Evolutionary conservation across 148 eudicot genomes (phyloP).

Genomic region (Chenopodium formosanum): DNA sequence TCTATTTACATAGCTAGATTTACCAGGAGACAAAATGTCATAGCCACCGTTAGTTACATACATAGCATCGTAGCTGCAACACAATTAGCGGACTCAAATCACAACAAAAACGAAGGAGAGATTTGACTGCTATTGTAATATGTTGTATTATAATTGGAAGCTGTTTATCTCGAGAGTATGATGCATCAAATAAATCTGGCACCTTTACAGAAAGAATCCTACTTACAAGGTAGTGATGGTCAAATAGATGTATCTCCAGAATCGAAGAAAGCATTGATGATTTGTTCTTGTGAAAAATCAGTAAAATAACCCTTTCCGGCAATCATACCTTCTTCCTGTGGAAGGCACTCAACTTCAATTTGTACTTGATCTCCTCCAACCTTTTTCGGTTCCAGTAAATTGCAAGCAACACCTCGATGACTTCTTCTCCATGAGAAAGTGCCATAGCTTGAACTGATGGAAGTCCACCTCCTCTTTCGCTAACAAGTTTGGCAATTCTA

Average conservation of each 20-base stretch:
- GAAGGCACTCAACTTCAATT: conserved; percentile 60
- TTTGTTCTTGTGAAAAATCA: conserved; percentile 54
- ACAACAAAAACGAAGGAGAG: neutral
- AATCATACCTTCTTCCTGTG: conserved; percentile 50
- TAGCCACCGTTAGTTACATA: neutral
- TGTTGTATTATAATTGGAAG: neutral
- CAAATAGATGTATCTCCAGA: conserved; percentile 19
- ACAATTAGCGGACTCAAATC: neutral
- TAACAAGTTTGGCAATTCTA: conserved; percentile 61
- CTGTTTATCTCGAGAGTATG: neutral
- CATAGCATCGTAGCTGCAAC: neutral
- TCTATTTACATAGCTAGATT: neutral
- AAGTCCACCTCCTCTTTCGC: conserved; percentile 77
- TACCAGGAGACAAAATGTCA: neutral
- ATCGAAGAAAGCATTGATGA: conserved; percentile 48
- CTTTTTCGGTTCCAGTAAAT: conserved; percentile 58
- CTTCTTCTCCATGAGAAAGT: conserved; percentile 73
- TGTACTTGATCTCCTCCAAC: conserved; percentile 62
- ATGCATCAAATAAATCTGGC: neutral
- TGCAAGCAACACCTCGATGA: conserved; percentile 82
- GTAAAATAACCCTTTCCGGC: conserved; percentile 76
- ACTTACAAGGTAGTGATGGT: neutral
- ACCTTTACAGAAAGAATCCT: neutral
- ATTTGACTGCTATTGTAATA: neutral
- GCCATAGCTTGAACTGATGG: conserved; percentile 83